Base-by-base conservation (phyloP, 1,284 basidiomycete genomes). In the Leccinum subspadiceum region DNA sequence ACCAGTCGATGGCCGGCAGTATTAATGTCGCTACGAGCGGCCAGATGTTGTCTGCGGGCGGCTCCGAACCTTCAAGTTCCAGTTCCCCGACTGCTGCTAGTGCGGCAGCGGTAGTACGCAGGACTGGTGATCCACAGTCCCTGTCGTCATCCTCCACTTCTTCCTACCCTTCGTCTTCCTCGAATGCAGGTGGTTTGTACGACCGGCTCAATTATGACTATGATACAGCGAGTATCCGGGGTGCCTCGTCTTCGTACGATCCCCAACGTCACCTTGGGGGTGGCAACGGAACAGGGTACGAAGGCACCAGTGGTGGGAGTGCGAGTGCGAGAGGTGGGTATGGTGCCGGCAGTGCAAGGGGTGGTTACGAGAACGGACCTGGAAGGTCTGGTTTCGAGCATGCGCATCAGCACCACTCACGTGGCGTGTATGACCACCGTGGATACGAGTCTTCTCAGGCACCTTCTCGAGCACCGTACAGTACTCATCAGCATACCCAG, bases 121-220 rank as follows among this genome's bases (percentile, higher is more conserved):
- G 69, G 57, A 15, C 61, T 6, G 54, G 51, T 15, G 46, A 22
- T 48, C 24, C 68, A 20, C 75, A 73, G 22, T 54, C 63, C 2
- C 49, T 68, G 9, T 64, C 66, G 24, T 59, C 67, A 10, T 60
- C 68, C 9, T 61, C 62, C 9, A 56, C 65, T 22, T 39, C 37
- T 31, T 33, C 66, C 9, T 63, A 66, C 52, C 58, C 59, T 6
- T 54, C 66, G 1, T 52, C 70, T 13, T 52, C 70, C 5, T 56
- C 68, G 35, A 62, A 24, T 48, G 60, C 65, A 10, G 49, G 57
- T 22, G 62, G 64, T 56, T 51, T 70, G 56, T 68, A 60, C 33
- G 59, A 64, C 8, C 66, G 72, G 31, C n/a, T 68, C 20, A 52
- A 41, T 10, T 75, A 73, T 51, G 71, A 73, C 13, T 68, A 68